Percentiles rank a stretch among this genome's conserved stretches.
Conservation (phyloP, 371 early-diverging fungal genomes). For the Chytridium lagenaria region DNA sequence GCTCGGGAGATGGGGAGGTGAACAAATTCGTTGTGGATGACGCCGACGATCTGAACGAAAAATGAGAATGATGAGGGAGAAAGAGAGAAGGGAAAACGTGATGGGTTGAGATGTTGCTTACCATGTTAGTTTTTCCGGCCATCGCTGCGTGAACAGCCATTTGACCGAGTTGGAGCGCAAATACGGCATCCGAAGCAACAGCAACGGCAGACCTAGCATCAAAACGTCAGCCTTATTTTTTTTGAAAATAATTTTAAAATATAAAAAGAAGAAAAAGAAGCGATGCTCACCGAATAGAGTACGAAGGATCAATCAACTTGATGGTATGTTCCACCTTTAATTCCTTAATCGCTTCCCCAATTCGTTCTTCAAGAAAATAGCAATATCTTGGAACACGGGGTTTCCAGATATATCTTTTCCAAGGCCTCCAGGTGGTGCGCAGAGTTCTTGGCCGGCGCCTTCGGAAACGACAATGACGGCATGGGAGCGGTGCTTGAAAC, state of each 20-base stretch:
- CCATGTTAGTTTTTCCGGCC: slow-evolving; percentile 45
- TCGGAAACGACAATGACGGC: slow-evolving; percentile 30
- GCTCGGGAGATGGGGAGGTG: slow-evolving; percentile 39
- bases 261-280: neutral
- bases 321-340: slow-evolving; percentile 38
- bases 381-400: slow-evolving; percentile 36
- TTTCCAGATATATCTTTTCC: slow-evolving; percentile 44
- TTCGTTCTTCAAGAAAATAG: slow-evolving; percentile 35
- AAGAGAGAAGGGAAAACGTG: neutral
- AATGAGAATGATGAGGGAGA: neutral
- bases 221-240: neutral
- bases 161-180: slow-evolving; percentile 34
- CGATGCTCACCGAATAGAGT: slow-evolving; percentile 30
- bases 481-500: slow-evolving; percentile 30
- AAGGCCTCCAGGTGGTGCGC: slow-evolving; percentile 15
- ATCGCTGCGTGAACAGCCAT: slow-evolving; percentile 44
- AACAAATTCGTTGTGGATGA: slow-evolving; percentile 35
- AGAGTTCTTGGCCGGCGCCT: slow-evolving; percentile 44
- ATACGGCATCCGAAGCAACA: slow-evolving; percentile 32
- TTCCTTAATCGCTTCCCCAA: slow-evolving; percentile 34
- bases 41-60: slow-evolving; percentile 25
- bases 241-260: neutral
- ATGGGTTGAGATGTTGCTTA: no score
- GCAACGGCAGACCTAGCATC: slow-evolving; percentile 20
- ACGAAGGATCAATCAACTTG: slow-evolving; percentile 48